Conservation (phyloP, 1,284 basidiomycete genomes). For the Heterobasidion parviporum region DNA sequence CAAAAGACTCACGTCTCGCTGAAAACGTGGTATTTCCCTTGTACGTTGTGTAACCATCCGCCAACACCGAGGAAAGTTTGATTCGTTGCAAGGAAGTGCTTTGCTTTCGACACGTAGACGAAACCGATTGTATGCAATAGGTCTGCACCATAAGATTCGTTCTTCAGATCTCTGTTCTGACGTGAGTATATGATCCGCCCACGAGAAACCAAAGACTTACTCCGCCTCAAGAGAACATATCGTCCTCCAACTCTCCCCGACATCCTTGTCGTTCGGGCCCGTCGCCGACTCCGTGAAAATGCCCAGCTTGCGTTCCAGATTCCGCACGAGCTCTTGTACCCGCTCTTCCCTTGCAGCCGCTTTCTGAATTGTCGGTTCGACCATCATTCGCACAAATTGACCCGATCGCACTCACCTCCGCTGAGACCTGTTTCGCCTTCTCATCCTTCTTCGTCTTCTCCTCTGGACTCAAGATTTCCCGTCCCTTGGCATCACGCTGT, state of each 20-base stretch:
- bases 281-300: constrained; percentile 90
- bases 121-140: constrained; percentile 88
- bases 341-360: constrained; percentile 73
- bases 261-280: constrained; percentile 65
- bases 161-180: constrained; percentile 38
- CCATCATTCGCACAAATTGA: constrained; percentile 4
- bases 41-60: constrained; percentile 92
- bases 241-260: constrained; percentile 60
- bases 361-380: constrained; percentile 43
- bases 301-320: constrained; percentile 80
- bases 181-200: too few relatives aligned
- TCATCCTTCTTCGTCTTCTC: constrained; percentile 78
- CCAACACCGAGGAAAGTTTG: constrained; percentile 77
- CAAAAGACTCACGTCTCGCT: constrained; percentile 70
- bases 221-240: constrained; percentile 81
- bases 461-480: constrained; percentile 71
- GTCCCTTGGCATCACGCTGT: constrained; percentile 56
- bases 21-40: constrained; percentile 90
- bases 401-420: constrained; percentile 42
- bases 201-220: constrained; percentile 31
- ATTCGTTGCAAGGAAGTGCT: constrained; percentile 73
- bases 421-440: constrained; percentile 57
- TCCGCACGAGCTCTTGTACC: constrained; percentile 76
- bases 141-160: constrained; percentile 91
- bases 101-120: constrained; percentile 80